phyloP scores from a whole-genome alignment of 257 asterid species.

The Anisodus acutangulus region DNA sequence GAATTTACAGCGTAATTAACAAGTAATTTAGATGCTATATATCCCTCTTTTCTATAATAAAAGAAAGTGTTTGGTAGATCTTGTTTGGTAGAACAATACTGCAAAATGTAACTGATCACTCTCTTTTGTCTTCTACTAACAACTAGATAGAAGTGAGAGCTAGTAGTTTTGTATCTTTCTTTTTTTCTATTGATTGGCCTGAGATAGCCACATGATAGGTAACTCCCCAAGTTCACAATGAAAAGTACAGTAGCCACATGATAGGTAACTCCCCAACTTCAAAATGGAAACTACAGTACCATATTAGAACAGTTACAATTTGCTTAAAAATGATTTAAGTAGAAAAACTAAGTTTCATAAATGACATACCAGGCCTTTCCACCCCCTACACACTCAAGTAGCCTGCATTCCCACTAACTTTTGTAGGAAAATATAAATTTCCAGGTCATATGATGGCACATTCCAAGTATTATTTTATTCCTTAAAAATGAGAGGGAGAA shows the following conservation, averaged over 20 bases:
- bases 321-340: no score
- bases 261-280: no score
- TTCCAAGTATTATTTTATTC: neutral
- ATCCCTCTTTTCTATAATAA: neutral
- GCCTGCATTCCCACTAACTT: no score
- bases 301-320: no score
- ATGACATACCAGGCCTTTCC: no score
- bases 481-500: neutral
- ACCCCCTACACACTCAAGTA: no score
- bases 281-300: no score
- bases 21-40: neutral
- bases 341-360: no score
- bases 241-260: neutral
- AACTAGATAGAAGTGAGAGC: neutral
- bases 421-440: neutral
- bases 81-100: neutral
- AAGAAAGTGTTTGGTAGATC: neutral
- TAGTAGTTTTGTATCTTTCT: constrained; percentile 13
- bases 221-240: neutral
- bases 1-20: neutral
- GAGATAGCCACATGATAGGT: neutral
- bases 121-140: constrained; percentile 16
- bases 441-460: neutral
- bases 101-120: neutral
- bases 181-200: constrained; percentile 10